Evolutionary conservation across 495 filamentous ascomycete species (phyloP).

Genomic region (Aspergillus panamensis): DNA sequence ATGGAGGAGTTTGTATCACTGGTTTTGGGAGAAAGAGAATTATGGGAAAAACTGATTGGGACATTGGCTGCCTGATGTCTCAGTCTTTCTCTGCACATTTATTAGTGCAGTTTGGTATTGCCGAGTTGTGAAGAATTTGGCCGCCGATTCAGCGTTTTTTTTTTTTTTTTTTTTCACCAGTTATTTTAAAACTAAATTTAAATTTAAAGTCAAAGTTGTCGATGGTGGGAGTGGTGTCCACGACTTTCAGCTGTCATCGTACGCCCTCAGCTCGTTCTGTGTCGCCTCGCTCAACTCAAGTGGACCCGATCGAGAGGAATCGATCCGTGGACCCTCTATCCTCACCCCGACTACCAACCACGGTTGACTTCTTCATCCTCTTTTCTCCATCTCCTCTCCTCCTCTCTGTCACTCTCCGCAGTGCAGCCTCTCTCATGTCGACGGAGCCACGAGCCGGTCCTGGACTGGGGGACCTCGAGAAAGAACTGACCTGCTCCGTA

Average conservation of each 20-base stretch:
- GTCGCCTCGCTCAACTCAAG: neutral
- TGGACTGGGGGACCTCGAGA: slow-evolving; percentile 64
- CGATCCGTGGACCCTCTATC: slow-evolving; percentile 14
- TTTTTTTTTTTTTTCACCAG: neutral
- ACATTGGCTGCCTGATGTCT: too few species aligned
- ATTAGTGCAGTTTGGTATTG: neutral
- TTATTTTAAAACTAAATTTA: neutral
- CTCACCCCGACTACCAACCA: slow-evolving; percentile 11
- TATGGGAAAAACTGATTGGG: slow-evolving; percentile 14
- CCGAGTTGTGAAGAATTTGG: neutral
- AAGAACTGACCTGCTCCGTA: slow-evolving; percentile 90
- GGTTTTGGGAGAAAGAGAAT: slow-evolving; percentile 42
- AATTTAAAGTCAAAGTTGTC: too few species aligned
- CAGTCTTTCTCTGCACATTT: neutral
- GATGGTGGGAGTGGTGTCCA: neutral
- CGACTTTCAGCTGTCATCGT: neutral
- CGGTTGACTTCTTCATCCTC: slow-evolving; percentile 10
- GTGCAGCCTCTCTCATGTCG: slow-evolving; percentile 20
- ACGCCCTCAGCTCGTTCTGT: neutral
- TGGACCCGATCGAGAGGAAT: slow-evolving; percentile 17
- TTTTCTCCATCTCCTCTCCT: slow-evolving; percentile 1
- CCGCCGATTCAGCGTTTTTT: neutral
- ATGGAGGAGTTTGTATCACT: slow-evolving; percentile 45
- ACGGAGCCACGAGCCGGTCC: slow-evolving; percentile 22
- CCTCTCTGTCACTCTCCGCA: neutral